phyloP scores from a whole-genome alignment of 2,329 filamentous ascomycete species.

The Pestalotiopsis sp. region DNA sequence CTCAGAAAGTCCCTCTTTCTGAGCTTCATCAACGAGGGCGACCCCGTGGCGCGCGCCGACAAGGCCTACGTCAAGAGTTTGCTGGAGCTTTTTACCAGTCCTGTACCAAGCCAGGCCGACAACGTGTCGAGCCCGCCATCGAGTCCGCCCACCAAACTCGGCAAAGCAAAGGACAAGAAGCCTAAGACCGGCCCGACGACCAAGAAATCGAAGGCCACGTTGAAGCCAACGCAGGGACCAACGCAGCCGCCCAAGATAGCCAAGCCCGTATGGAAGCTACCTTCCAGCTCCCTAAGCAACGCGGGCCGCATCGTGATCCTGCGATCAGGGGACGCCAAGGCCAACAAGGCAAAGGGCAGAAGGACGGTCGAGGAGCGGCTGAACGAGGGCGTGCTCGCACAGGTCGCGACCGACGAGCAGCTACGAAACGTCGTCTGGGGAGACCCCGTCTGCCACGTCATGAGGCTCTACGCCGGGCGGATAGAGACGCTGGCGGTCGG shows the following conservation, averaged over 20 bases:
- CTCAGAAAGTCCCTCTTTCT: conserved; percentile 73
- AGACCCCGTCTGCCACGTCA: conserved; percentile 78
- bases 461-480: conserved; percentile 74
- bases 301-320: conserved; percentile 72
- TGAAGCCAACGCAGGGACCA: conserved; percentile 22
- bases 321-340: conserved; percentile 48
- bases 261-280: conserved; percentile 64
- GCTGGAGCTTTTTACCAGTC: conserved; percentile 69
- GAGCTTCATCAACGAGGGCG: conserved; percentile 83
- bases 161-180: conserved; percentile 19
- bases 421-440: conserved; percentile 76
- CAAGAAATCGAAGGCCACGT: conserved; percentile 26
- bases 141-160: conserved; percentile 20
- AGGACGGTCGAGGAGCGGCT: conserved; percentile 54
- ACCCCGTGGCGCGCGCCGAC: conserved; percentile 78
- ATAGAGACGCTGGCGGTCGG: conserved; percentile 73
- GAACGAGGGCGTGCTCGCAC: conserved; percentile 67
- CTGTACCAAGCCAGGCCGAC: conserved; percentile 45
- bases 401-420: conserved; percentile 68
- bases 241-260: conserved; percentile 22
- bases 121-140: conserved; percentile 15
- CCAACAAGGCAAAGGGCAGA: conserved; percentile 38
- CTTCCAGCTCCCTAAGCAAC: conserved; percentile 67
- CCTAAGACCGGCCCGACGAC: neutral
- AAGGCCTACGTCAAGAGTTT: conserved; percentile 74